Percentiles rank a stretch among this genome's conserved stretches.
phyloP scores from a whole-genome alignment of 768 basidiomycete species.

The Trametes elegans region DNA sequence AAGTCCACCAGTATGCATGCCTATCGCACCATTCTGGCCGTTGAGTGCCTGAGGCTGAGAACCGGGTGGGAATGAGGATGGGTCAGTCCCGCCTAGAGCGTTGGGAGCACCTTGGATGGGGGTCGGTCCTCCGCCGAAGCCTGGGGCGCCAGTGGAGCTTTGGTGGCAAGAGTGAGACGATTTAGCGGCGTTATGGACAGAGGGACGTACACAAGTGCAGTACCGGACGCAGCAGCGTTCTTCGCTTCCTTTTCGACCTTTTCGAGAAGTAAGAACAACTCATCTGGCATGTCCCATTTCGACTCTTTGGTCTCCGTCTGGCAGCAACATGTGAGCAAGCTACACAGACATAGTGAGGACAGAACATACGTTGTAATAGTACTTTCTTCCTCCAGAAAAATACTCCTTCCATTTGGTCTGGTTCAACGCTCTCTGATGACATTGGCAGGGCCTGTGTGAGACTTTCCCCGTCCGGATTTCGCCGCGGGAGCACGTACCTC shows the following conservation, averaged over 20 bases:
- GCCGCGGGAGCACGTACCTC: constrained; percentile 54
- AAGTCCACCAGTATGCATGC: constrained; percentile 50
- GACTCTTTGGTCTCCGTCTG: constrained; percentile 89
- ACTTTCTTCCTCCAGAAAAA: constrained; percentile 86
- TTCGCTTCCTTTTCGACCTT: constrained; percentile 78
- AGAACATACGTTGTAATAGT: constrained; percentile 76
- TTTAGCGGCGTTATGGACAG: neutral
- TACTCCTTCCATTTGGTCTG: constrained; percentile 97
- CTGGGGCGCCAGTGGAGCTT: constrained; percentile 14
- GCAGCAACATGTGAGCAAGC: neutral
- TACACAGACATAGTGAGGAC: neutral
- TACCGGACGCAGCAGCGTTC: constrained; percentile 37
- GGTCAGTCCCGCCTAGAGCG: constrained; percentile 52
- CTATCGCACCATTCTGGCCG: constrained; percentile 42
- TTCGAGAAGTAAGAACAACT: constrained; percentile 79
- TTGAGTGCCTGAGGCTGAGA: constrained; percentile 37
- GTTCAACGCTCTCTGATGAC: constrained; percentile 71
- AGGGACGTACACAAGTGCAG: constrained; percentile 25
- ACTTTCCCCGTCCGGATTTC: neutral
- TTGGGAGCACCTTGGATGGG: constrained; percentile 51
- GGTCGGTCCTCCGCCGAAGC: constrained; percentile 14
- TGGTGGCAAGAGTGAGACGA: neutral
- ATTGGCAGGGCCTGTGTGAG: neutral
- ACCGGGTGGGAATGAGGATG: constrained; percentile 41
- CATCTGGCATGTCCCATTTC: constrained; percentile 97